Conservation (phyloP, 768 basidiomycete species). For the Rhodotorula taiwanensis region DNA sequence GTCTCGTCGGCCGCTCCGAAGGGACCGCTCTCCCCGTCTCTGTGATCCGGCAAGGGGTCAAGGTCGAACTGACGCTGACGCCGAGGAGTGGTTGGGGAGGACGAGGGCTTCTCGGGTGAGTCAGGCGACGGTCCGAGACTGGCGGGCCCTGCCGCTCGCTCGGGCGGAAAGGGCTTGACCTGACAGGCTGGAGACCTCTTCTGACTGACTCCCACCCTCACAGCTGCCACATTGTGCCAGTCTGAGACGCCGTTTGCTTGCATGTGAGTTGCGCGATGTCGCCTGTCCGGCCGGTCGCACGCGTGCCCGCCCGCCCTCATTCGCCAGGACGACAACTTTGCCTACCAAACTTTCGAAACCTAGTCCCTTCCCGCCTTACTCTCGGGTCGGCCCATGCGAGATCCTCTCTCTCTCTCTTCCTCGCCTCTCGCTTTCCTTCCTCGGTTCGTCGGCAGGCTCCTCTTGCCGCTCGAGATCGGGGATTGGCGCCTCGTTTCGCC, state of each 20-base stretch:
- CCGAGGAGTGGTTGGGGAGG: slow-evolving; percentile 31
- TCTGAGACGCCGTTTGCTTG: neutral
- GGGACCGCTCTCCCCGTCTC: slow-evolving; percentile 52
- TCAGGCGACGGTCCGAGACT: neutral
- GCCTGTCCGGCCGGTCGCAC: neutral
- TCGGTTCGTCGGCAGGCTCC: neutral
- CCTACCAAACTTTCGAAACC: neutral
- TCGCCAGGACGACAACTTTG: slow-evolving; percentile 11
- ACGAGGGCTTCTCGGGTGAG: slow-evolving; percentile 30
- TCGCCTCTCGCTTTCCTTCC: neutral
- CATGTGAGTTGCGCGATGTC: neutral
- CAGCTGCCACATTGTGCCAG: slow-evolving; percentile 29
- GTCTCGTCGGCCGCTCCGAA: slow-evolving; percentile 68
- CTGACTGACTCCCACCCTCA: neutral
- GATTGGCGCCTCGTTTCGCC: no score
- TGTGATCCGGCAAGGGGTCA: neutral
- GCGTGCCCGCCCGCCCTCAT: neutral
- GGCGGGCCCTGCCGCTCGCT: neutral
- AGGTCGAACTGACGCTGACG: slow-evolving; percentile 8
- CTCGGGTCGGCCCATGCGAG: neutral
- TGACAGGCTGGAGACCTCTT: no score
- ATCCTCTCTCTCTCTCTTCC: neutral
- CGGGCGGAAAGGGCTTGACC: no score
- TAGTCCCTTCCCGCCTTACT: slow-evolving; percentile 23
- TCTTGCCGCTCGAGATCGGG: no score